Evolutionary conservation across 495 filamentous ascomycete genomes (phyloP).

Genomic region (Viridothelium virens): DNA sequence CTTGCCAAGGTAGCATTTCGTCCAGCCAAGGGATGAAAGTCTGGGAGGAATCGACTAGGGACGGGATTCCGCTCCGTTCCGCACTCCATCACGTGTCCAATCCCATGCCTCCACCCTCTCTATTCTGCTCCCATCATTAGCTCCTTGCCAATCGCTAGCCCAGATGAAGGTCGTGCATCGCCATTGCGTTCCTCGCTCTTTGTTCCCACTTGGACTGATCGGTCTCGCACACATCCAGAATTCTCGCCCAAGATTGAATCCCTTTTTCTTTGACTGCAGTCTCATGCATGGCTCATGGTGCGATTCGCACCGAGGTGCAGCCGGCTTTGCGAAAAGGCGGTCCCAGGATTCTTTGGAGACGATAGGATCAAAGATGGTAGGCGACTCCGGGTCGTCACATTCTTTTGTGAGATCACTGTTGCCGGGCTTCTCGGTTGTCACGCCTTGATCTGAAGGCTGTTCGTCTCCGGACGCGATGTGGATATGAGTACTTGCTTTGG

Average conservation of each 20-base stretch:
- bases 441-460: background rate
- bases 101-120: background rate
- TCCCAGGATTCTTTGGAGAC: slow-evolving; percentile 71
- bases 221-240: slow-evolving; percentile 82
- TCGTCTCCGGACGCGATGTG: background rate
- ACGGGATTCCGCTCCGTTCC: background rate
- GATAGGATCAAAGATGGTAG: slow-evolving; percentile 52
- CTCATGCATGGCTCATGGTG: slow-evolving; percentile 81
- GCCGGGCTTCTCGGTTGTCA: background rate
- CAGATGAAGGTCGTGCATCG: slow-evolving; percentile 84
- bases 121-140: background rate
- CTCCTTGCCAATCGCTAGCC: slow-evolving; percentile 65
- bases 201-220: slow-evolving; percentile 71
- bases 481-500: background rate
- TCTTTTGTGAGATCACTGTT: background rate
- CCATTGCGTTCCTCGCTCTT: slow-evolving; percentile 76
- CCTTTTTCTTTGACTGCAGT: slow-evolving; percentile 75
- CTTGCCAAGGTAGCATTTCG: background rate
- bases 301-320: slow-evolving; percentile 66
- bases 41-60: background rate
- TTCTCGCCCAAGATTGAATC: slow-evolving; percentile 70
- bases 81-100: background rate
- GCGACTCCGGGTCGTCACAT: slow-evolving; percentile 8
- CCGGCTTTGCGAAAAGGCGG: slow-evolving; percentile 70
- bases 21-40: background rate